Conservation (phyloP, 352 stramenopile genomes). For the Phytophthora citrophthora region DNA sequence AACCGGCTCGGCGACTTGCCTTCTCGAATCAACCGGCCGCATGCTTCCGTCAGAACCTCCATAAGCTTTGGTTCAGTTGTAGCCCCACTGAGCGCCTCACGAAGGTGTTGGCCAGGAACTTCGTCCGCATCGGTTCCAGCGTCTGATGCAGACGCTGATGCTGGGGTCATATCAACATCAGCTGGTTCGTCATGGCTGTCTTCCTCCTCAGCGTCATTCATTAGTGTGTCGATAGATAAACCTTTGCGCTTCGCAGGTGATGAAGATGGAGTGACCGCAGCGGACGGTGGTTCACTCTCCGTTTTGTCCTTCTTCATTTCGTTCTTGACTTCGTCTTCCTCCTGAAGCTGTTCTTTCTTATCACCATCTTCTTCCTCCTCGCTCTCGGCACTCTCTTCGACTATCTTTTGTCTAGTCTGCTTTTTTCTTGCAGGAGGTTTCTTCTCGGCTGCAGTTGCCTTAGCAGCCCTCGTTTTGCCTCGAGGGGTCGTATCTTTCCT, state of each 20-base stretch:
- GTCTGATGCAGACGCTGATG: slow-evolving; percentile 30
- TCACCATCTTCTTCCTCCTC: slow-evolving; percentile 27
- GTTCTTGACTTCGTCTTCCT: slow-evolving; percentile 22
- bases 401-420: slow-evolving; percentile 17
- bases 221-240: slow-evolving; percentile 67
- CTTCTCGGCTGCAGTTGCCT: slow-evolving; percentile 18
- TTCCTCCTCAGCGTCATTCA: slow-evolving; percentile 53
- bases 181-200: slow-evolving; percentile 26
- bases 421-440: slow-evolving; percentile 19
- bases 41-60: slow-evolving; percentile 59
- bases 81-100: slow-evolving; percentile 46
- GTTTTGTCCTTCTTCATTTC: slow-evolving; percentile 29
- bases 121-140: slow-evolving; percentile 32
- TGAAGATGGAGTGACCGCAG: slow-evolving; percentile 33
- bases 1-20: slow-evolving; percentile 59
- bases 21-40: slow-evolving; percentile 63
- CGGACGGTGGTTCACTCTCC: slow-evolving; percentile 33
- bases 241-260: slow-evolving; percentile 53
- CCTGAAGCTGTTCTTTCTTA: slow-evolving; percentile 1
- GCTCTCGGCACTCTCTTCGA: slow-evolving; percentile 37
- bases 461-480: slow-evolving; percentile 33
- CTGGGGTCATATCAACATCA: slow-evolving; percentile 32
- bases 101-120: slow-evolving; percentile 61
- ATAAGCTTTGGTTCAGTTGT: slow-evolving; percentile 56
- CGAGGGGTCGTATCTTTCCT: slow-evolving; percentile 30